Conservation (phyloP, 78 protist species). For the Cavenderia fasciculata region DNA sequence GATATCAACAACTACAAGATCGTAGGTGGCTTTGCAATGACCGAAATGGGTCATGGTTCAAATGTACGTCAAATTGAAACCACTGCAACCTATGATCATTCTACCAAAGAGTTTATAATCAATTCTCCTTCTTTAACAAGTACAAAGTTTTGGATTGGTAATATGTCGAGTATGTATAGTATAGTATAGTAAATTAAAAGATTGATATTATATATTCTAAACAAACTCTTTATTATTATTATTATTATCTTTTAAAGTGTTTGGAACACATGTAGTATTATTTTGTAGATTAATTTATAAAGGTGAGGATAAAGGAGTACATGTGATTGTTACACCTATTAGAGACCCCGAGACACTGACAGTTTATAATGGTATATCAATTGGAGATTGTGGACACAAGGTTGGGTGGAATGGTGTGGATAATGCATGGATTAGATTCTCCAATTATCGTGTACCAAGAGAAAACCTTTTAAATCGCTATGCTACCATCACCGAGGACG, state of each 20-base stretch:
- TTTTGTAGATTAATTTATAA: conserved; percentile 31
- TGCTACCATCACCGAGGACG: conserved; percentile 69
- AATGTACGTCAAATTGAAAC: conserved; percentile 87
- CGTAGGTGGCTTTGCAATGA: conserved; percentile 88
- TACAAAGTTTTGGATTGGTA: conserved; percentile 81
- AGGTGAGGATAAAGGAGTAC: conserved; percentile 63
- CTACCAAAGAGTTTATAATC: conserved; percentile 51
- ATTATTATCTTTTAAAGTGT: conserved; percentile 1
- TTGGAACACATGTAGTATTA: conserved; percentile 63
- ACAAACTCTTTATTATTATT: background rate
- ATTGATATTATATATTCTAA: too few species aligned
- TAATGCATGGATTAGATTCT: conserved; percentile 75
- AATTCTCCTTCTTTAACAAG: conserved; percentile 72
- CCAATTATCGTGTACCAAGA: conserved; percentile 78
- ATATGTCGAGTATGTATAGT: conserved; percentile 33
- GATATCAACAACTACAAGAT: conserved; percentile 55
- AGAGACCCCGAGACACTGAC: conserved; percentile 21
- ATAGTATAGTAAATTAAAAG: background rate
- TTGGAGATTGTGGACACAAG: conserved; percentile 73
- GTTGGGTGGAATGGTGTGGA: conserved; percentile 75
- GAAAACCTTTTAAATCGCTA: conserved; percentile 79
- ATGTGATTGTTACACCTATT: conserved; percentile 38
- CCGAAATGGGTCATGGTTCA: conserved; percentile 90
- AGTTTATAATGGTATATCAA: conserved; percentile 11
- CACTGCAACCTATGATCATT: conserved; percentile 64